Conservation (phyloP, 441 rosid species). For the Arabidopsis lyrata region DNA sequence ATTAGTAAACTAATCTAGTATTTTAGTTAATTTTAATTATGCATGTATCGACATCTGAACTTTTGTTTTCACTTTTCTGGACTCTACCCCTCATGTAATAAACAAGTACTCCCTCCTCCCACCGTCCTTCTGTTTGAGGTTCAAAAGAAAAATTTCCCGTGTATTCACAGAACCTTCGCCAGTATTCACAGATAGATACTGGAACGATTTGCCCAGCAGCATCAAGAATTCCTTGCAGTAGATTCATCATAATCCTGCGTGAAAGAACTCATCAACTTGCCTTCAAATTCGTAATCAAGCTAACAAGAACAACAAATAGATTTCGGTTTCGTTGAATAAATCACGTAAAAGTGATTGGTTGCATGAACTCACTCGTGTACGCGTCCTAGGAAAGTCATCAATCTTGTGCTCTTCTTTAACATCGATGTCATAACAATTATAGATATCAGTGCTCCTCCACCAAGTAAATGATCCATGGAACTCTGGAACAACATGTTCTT, state of each 20-base stretch:
- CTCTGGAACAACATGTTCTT: conserved; percentile 54
- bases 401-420: neutral
- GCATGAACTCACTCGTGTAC: neutral
- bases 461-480: conserved; percentile 80
- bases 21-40: no score
- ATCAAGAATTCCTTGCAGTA: neutral
- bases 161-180: neutral
- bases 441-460: conserved; percentile 61
- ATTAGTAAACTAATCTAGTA: no score
- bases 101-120: no score
- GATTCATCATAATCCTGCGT: neutral
- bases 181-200: neutral
- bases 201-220: neutral
- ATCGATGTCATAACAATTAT: conserved; percentile 32
- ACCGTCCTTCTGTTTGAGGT: no score
- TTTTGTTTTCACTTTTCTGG: no score
- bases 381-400: neutral
- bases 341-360: neutral
- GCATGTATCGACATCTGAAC: no score
- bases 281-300: neutral
- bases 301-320: neutral
- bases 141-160: no score
- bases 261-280: neutral
- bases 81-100: no score
- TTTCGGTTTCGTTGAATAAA: neutral